Base-by-base conservation (phyloP, 805 yeast genomes). In the Saccharomycopsis sp. region DNA sequence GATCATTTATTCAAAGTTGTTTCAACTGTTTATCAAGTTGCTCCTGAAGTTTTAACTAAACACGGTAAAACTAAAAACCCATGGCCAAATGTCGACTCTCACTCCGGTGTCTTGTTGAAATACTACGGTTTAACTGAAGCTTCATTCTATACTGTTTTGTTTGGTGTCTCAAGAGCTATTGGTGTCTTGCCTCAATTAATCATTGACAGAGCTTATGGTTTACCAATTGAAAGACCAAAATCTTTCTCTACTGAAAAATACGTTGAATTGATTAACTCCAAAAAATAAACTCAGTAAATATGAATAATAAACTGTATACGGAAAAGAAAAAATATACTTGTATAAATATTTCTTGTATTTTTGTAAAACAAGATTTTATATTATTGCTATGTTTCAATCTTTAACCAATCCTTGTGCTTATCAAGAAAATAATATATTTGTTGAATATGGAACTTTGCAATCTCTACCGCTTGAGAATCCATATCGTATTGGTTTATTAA, bases 1-100 rank as follows among this genome's bases (percentile, higher is more conserved):
- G 81, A 79, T 64, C 85, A 79, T 57, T 66, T 82, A 63, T 85
- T 84, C 77, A 78, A 79, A 70, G 73, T 85, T 48, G 93, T 85
- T 36, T 76, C 85, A 47, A 74, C 75, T 61, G 79, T 84, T 59
- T 82, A 81, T 67, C 81, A 83, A 66, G 85, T 84, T 57, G 93
- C 93, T 52, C 93, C 93, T 66, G 74, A 65, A 55, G 90, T 84
- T 41, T 74, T 84, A 56, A 79, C 84, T 56, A 72, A 81, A 68
- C 90, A 84, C 66, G 93, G 90, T 65, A 85, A 85, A 77, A 84
- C 90, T 61, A 83, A 84, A 77, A 84, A 84, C 77, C 93, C 93
- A 68, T 84, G 88, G 88, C 93, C 94, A 67, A 84, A 84, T 63
- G 94, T 84, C 54, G 94, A 84, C 68, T 81, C 93, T 44, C 87